These are phyloP conservation scores for Rutstroemia sp. DNA, from an alignment of 2,329 filamentous ascomycete genomes.

Conservation along the genomic window DNA sequence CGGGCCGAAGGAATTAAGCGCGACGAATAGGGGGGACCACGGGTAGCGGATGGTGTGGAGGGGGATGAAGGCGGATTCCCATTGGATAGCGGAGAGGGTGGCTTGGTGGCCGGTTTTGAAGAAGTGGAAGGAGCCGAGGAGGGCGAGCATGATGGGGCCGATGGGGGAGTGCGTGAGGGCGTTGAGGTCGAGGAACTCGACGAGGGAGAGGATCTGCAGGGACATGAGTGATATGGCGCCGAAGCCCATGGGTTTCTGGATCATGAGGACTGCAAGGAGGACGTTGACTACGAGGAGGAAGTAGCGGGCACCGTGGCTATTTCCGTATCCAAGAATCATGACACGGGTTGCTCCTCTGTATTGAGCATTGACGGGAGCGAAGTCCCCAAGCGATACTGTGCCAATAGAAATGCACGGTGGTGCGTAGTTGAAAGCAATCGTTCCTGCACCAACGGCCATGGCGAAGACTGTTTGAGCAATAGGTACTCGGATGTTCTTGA, in stretches of 20 bases:
- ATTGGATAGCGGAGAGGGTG: slow-evolving; percentile 79
- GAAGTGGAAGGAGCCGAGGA: slow-evolving; percentile 91
- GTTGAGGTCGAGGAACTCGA: slow-evolving; percentile 56
- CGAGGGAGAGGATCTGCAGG: slow-evolving; percentile 81
- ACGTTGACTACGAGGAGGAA: slow-evolving; percentile 77
- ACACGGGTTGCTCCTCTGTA: slow-evolving; percentile 46
- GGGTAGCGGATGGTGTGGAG: slow-evolving; percentile 78
- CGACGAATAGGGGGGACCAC: slow-evolving; percentile 75
- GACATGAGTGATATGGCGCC: slow-evolving; percentile 75
- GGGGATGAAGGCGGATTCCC: slow-evolving; percentile 92
- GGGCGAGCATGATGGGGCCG: slow-evolving; percentile 73
- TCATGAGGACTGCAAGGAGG: slow-evolving; percentile 65
- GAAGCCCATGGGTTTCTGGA: slow-evolving; percentile 92
- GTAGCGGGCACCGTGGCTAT: slow-evolving; percentile 87
- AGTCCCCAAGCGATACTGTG: slow-evolving; percentile 29
- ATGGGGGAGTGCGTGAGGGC: slow-evolving; percentile 60
- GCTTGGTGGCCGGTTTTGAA: slow-evolving; percentile 99
- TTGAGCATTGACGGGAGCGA: slow-evolving; percentile 15
- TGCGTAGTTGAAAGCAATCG: slow-evolving; percentile 77
- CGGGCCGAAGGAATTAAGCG: slow-evolving; percentile 80
- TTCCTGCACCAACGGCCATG: slow-evolving; percentile 74
- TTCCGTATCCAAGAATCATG: slow-evolving; percentile 83
- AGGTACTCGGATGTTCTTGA: slow-evolving; percentile 70
- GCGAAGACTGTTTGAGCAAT: slow-evolving; percentile 75
- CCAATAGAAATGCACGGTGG: slow-evolving; percentile 76